phyloP scores from a whole-genome alignment of 768 basidiomycete species.

The Pilatotrama ljubarskyi region DNA sequence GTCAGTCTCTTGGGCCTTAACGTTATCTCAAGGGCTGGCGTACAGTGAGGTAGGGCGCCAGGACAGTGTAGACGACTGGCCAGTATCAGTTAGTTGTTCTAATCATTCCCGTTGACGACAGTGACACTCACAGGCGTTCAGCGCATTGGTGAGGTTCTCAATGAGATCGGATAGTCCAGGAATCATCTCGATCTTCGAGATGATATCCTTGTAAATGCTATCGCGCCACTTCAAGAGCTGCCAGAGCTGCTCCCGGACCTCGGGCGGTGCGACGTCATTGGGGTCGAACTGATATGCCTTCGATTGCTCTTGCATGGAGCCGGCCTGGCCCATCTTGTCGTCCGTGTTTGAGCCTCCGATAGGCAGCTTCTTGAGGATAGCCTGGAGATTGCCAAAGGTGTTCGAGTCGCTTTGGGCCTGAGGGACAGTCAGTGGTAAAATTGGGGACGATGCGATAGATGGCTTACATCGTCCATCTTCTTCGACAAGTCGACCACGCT shows the following conservation, averaged over 20 bases:
- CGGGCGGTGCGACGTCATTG: conserved; percentile 59
- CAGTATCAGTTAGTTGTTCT: no score
- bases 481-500: conserved; percentile 57
- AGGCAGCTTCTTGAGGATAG: conserved; percentile 49
- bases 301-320: conserved; percentile 53
- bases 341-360: conserved; percentile 47
- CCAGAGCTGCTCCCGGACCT: conserved; percentile 58
- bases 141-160: conserved; percentile 60
- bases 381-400: conserved; percentile 40
- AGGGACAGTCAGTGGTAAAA: neutral
- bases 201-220: conserved; percentile 51
- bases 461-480: conserved; percentile 46
- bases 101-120: no score
- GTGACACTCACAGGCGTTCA: conserved; percentile 59
- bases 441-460: neutral
- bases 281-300: conserved; percentile 67
- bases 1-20: neutral
- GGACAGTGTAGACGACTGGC: conserved; percentile 61
- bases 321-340: conserved; percentile 53
- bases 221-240: conserved; percentile 66
- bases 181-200: conserved; percentile 61
- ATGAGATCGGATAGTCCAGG: conserved; percentile 59
- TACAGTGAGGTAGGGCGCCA: conserved; percentile 66
- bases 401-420: conserved; percentile 36
- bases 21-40: conserved; percentile 12